Conservation (phyloP, 1,139 yeast genomes). For the Zygotorulaspora mrakii region DNA sequence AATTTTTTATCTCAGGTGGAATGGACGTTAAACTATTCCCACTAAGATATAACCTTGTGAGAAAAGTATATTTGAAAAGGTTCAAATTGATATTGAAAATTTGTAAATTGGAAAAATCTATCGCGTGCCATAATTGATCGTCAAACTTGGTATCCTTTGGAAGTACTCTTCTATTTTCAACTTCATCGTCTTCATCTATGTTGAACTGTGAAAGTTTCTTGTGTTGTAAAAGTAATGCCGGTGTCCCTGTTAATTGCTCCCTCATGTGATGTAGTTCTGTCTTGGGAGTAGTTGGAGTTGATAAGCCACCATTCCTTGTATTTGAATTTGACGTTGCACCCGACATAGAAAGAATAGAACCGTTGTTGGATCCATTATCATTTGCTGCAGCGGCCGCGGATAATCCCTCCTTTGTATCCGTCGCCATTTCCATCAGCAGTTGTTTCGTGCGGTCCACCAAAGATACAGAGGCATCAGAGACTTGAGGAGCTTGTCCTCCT, state of each 20-base stretch:
- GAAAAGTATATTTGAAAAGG: constrained; percentile 75
- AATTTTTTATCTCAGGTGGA: constrained; percentile 66
- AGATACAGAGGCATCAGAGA: constrained; percentile 34
- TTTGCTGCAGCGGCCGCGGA: constrained; percentile 7
- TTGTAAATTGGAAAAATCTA: constrained; percentile 91
- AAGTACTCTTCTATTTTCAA: constrained; percentile 53
- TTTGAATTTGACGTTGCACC: constrained; percentile 13
- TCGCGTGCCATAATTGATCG: constrained; percentile 88
- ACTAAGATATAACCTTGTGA: constrained; percentile 81
- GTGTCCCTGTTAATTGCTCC: constrained; percentile 28
- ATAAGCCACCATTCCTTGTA: constrained; percentile 26
- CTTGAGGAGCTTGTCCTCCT: constrained; percentile 17
- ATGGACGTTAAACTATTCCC: constrained; percentile 72
- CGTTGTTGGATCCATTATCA: constrained; percentile 12
- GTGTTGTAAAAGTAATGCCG: constrained; percentile 49
- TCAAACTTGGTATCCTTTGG: constrained; percentile 56
- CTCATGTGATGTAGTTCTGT: constrained; percentile 29
- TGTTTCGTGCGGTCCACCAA: constrained; percentile 37
- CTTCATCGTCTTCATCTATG: constrained; percentile 72
- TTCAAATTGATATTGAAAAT: constrained; percentile 65
- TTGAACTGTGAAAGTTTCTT: constrained; percentile 53
- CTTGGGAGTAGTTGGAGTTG: constrained; percentile 36
- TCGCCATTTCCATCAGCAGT: constrained; percentile 34
- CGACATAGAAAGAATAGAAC: constrained; percentile 12
- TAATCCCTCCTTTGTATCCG: constrained; percentile 22